Percentiles rank a stretch among this genome's conserved stretches.
Conservation (phyloP, 2,329 filamentous ascomycete genomes). For the Cytospora piceicola region DNA sequence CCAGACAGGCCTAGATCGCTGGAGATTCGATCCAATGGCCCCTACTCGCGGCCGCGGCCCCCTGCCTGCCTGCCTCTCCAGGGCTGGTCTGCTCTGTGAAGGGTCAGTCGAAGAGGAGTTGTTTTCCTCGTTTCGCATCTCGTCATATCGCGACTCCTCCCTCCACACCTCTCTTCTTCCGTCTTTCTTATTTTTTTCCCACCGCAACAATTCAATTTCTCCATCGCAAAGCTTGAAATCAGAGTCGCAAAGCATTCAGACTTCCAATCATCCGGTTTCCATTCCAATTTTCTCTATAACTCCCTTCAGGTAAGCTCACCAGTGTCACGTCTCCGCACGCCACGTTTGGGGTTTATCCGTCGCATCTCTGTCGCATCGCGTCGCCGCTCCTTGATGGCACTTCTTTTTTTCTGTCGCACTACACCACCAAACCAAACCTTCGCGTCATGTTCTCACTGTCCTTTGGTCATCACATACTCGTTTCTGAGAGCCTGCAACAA, state of each 20-base stretch:
- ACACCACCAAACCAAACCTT: not conserved
- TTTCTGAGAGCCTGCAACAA: not conserved
- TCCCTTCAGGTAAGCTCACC: conserved; percentile 26
- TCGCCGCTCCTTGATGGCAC: conserved; percentile 5
- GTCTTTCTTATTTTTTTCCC: conserved; percentile 13
- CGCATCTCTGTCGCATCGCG: conserved; percentile 22
- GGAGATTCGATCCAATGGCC: not conserved
- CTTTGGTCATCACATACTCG: too few species aligned
- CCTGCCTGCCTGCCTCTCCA: too few species aligned
- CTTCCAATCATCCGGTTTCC: conserved; percentile 9
- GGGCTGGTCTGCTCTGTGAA: conserved; percentile 12
- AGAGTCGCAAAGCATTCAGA: conserved; percentile 20
- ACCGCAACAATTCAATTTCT: conserved; percentile 3
- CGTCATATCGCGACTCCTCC: conserved; percentile 23
- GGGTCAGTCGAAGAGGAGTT: conserved; percentile 17
- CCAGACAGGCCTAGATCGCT: not conserved
- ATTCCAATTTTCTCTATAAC: not conserved
- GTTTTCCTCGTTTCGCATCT: conserved; percentile 32
- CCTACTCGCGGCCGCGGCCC: not conserved
- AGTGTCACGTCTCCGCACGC: conserved; percentile 20
- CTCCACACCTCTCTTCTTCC: conserved; percentile 20
- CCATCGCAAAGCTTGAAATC: conserved; percentile 24
- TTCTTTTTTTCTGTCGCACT: conserved; percentile 8
- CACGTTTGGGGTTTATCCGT: conserved; percentile 14
- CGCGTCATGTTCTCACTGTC: not conserved